Conservation (phyloP, 208 protist genomes). For the Trypanosoma lewisi region DNA sequence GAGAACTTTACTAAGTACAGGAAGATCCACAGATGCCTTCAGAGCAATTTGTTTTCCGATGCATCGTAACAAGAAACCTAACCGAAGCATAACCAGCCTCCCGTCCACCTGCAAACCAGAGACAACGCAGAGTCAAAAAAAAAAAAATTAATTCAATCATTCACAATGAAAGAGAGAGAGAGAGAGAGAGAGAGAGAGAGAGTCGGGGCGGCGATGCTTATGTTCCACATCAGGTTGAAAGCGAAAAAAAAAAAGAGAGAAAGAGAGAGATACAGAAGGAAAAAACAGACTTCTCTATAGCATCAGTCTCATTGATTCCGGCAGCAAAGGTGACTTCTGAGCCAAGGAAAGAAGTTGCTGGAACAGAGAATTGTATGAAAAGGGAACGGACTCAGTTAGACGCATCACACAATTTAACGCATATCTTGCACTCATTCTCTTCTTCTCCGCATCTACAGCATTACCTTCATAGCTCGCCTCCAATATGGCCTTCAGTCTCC, state of each 20-base stretch:
- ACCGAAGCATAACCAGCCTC: slow-evolving; percentile 3
- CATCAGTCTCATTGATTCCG: slow-evolving; percentile 23
- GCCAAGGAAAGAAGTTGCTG: slow-evolving; percentile 33
- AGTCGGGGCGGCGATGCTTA: no score
- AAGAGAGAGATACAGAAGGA: background rate
- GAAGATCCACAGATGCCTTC: background rate
- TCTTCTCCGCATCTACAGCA: slow-evolving; percentile 21
- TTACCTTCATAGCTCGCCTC: slow-evolving; percentile 18
- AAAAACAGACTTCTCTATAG: slow-evolving; percentile 1
- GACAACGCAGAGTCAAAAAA: background rate
- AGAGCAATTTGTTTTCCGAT: slow-evolving; percentile 13
- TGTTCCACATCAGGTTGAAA: no score
- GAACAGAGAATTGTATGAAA: slow-evolving; percentile 42
- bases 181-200: slow-evolving; percentile 24
- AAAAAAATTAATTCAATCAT: background rate
- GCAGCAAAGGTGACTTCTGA: slow-evolving; percentile 27
- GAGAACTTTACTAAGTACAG: slow-evolving; percentile 23
- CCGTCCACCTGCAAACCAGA: background rate
- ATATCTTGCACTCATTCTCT: slow-evolving; percentile 31
- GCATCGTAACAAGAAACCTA: slow-evolving; percentile 9
- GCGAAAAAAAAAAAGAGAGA: background rate
- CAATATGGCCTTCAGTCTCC: slow-evolving; percentile 46
- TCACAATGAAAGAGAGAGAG: background rate
- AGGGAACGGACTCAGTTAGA: slow-evolving; percentile 25
- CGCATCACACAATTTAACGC: slow-evolving; percentile 43